Conservation (phyloP, 768 basidiomycete species). For the Tulasnella sp. region DNA sequence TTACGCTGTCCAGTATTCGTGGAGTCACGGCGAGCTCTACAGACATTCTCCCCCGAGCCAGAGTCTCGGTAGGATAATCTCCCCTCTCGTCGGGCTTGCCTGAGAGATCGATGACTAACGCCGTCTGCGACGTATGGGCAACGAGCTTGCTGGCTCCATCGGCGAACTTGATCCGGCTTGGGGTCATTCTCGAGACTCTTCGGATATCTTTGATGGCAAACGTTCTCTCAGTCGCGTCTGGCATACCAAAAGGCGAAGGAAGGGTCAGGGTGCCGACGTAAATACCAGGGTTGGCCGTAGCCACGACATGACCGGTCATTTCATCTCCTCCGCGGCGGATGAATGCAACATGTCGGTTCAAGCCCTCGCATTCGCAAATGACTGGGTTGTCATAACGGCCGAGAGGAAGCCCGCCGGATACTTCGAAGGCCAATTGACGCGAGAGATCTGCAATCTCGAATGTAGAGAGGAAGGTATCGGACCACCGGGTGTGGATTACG, state of each 20-base stretch:
- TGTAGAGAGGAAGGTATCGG: slow-evolving; percentile 50
- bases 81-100: slow-evolving; percentile 39
- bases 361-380: slow-evolving; percentile 34
- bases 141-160: slow-evolving; percentile 43
- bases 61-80: slow-evolving; percentile 40
- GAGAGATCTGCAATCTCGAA: slow-evolving; percentile 56
- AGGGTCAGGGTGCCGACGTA: slow-evolving; percentile 56
- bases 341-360: slow-evolving; percentile 49
- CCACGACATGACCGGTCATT: slow-evolving; percentile 56
- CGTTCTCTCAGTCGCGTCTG: slow-evolving; percentile 23
- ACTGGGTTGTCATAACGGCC: slow-evolving; percentile 59
- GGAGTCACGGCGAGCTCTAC: slow-evolving; percentile 42
- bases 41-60: slow-evolving; percentile 53
- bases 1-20: not conserved
- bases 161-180: slow-evolving; percentile 49
- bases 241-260: slow-evolving; percentile 28
- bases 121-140: slow-evolving; percentile 48
- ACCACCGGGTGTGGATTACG: slow-evolving; percentile 62
- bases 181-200: slow-evolving; percentile 45
- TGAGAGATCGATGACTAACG: slow-evolving; percentile 46
- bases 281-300: slow-evolving; percentile 54
- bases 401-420: slow-evolving; percentile 48
- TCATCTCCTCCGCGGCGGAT: slow-evolving; percentile 52
- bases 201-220: slow-evolving; percentile 42
- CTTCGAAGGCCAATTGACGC: slow-evolving; percentile 39